Conservation (phyloP, 768 basidiomycete species). For the Coprinopsis cinerea region DNA sequence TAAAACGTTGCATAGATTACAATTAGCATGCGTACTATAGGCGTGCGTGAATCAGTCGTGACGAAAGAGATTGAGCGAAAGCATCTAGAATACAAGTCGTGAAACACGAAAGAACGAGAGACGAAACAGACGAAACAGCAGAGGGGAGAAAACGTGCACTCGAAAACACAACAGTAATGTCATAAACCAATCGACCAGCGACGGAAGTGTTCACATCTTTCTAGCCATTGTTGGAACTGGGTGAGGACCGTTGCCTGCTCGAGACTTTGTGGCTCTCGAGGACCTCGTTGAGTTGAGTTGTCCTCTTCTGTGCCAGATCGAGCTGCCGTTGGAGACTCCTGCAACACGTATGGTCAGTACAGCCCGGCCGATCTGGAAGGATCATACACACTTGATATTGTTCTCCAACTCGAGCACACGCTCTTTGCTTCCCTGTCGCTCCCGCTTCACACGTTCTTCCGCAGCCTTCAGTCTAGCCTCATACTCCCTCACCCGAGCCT, state of each 20-base stretch:
- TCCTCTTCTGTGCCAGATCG: conserved; percentile 74
- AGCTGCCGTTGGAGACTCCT: conserved; percentile 75
- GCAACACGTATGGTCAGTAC: conserved; percentile 8
- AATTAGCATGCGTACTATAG: background rate
- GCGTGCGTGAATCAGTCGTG: background rate
- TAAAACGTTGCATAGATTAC: background rate
- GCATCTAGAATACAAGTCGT: conserved; percentile 2
- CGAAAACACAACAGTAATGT: too few species aligned
- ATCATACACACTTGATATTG: conserved; percentile 49
- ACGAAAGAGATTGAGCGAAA: background rate
- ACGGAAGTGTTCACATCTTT: too few species aligned
- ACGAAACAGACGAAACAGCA: too few species aligned
- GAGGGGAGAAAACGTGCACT: too few species aligned
- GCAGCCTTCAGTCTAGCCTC: conserved; percentile 74
- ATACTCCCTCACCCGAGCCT: conserved; percentile 91
- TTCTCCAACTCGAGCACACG: conserved; percentile 65
- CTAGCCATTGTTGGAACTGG: conserved; percentile 18
- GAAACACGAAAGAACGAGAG: too few species aligned
- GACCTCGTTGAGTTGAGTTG: conserved; percentile 51
- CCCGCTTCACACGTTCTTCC: conserved; percentile 89
- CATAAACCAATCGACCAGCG: too few species aligned
- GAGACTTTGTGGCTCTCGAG: conserved; percentile 33
- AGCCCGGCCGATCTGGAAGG: background rate
- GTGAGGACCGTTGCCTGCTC: background rate
- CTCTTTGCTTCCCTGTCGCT: conserved; percentile 92